Conservation (phyloP, 2,329 filamentous ascomycete genomes). For the Aspergillus tamarii region DNA sequence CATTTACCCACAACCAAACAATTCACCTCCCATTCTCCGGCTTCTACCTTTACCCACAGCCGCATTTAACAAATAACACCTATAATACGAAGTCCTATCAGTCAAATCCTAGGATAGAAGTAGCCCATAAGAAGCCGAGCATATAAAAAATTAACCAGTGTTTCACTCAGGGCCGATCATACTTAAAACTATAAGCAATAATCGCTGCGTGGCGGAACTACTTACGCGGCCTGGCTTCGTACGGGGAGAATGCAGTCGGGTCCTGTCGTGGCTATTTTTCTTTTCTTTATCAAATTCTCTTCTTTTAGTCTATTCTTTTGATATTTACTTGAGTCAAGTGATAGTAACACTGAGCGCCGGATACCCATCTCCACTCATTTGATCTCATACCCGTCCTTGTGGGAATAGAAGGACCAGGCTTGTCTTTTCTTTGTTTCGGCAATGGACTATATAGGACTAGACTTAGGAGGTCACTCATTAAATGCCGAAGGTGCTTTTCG, state of each 20-base stretch:
- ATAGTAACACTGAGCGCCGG: no score
- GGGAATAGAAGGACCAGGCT: neutral
- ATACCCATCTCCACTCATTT: no score
- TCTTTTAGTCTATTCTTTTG: no score
- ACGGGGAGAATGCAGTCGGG: no score
- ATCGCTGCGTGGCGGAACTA: no score
- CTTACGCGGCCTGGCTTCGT: no score
- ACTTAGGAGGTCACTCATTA: neutral
- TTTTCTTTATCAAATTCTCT: no score
- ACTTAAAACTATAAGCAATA: no score
- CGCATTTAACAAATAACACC: neutral
- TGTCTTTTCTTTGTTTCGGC: neutral
- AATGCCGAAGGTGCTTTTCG: neutral
- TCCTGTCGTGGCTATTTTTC: no score
- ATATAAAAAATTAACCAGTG: no score
- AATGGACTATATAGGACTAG: neutral
- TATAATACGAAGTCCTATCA: neutral
- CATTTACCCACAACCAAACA: neutral
- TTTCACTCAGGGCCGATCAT: no score
- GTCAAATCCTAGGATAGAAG: neutral
- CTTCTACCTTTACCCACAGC: neutral
- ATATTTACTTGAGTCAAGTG: no score
- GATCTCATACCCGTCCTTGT: neutral
- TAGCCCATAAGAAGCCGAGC: neutral
- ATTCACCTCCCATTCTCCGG: neutral